Evolutionary conservation across 2,329 filamentous ascomycete species (phyloP).

Genomic region (Simplicillium sp.): DNA sequence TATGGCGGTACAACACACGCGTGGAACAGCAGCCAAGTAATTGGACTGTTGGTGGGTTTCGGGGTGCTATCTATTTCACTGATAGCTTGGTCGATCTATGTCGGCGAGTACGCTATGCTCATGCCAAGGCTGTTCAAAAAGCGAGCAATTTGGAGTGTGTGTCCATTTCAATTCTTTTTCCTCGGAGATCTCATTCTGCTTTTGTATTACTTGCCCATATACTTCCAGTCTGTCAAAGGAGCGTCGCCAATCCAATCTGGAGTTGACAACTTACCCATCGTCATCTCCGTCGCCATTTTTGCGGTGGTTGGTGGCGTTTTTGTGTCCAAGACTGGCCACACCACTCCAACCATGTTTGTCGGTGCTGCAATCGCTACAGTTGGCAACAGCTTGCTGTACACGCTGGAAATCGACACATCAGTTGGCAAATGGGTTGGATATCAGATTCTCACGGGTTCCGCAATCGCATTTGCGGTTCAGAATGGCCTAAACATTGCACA

Average conservation of each 20-base stretch:
- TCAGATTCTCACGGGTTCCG: slow-evolving; percentile 30
- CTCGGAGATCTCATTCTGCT: slow-evolving; percentile 24
- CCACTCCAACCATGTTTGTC: slow-evolving; percentile 2
- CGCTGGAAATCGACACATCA: slow-evolving; percentile 17
- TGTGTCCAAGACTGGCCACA: slow-evolving; percentile 16
- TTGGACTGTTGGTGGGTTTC: slow-evolving; percentile 25
- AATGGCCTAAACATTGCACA: slow-evolving; percentile 30
- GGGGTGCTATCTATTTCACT: slow-evolving; percentile 18
- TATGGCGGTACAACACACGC: slow-evolving; percentile 27
- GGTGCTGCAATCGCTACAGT: slow-evolving; percentile 23
- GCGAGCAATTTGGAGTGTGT: slow-evolving; percentile 19
- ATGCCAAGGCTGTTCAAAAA: slow-evolving; percentile 21
- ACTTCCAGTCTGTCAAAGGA: slow-evolving; percentile 23
- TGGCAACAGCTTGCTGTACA: slow-evolving; percentile 22
- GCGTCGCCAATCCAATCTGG: slow-evolving; percentile 22
- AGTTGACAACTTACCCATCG: slow-evolving; percentile 26
- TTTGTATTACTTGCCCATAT: slow-evolving; percentile 29
- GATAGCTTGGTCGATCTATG: slow-evolving; percentile 20
- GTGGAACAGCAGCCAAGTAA: slow-evolving; percentile 23
- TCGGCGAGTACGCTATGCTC: slow-evolving; percentile 28
- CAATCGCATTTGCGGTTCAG: slow-evolving; percentile 24
- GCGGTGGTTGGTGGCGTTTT: slow-evolving; percentile 26
- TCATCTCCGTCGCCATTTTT: slow-evolving; percentile 29
- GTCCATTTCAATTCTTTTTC: slow-evolving; percentile 25
- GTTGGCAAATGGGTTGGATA: slow-evolving; percentile 31